These are phyloP conservation scores for Marasmius fiardii DNA, from an alignment of 1,284 basidiomycete species.

Conservation along the genomic window DNA sequence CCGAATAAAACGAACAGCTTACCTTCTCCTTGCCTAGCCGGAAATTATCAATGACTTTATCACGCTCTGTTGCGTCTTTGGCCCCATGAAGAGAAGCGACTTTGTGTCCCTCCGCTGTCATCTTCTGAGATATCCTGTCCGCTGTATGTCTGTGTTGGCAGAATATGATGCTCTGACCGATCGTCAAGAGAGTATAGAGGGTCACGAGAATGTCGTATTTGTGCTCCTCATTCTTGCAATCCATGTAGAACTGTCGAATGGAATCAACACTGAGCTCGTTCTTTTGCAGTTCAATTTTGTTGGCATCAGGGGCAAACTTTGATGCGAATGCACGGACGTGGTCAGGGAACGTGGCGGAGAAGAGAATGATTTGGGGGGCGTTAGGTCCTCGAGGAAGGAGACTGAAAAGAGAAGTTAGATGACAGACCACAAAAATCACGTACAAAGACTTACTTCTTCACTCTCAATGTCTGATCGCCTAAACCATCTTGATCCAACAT, in stretches of 20 bases:
- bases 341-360: conserved; percentile 98
- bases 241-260: conserved; percentile 98
- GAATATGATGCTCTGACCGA: conserved; percentile 98
- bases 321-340: conserved; percentile 87
- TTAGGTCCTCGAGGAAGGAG: conserved; percentile 58
- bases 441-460: conserved; percentile 78
- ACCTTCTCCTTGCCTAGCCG: conserved; percentile 96
- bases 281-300: conserved; percentile 94
- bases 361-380: conserved; percentile 84
- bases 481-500: conserved; percentile 97
- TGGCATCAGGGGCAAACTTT: conserved; percentile 91
- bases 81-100: conserved; percentile 96
- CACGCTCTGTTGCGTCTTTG: conserved; percentile 87
- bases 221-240: conserved; percentile 83
- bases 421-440: too few relatives aligned
- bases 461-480: conserved; percentile 93
- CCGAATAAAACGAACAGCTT: neutral
- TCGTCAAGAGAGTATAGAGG: conserved; percentile 88
- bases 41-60: conserved; percentile 93
- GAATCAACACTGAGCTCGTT: conserved; percentile 94
- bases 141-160: conserved; percentile 91
- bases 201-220: conserved; percentile 96
- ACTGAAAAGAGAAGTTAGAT: conserved; percentile 40
- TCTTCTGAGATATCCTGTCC: conserved; percentile 87
- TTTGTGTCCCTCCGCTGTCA: conserved; percentile 93